Conservation (phyloP, 495 filamentous ascomycete species). For the Glarea lozoyensis region DNA sequence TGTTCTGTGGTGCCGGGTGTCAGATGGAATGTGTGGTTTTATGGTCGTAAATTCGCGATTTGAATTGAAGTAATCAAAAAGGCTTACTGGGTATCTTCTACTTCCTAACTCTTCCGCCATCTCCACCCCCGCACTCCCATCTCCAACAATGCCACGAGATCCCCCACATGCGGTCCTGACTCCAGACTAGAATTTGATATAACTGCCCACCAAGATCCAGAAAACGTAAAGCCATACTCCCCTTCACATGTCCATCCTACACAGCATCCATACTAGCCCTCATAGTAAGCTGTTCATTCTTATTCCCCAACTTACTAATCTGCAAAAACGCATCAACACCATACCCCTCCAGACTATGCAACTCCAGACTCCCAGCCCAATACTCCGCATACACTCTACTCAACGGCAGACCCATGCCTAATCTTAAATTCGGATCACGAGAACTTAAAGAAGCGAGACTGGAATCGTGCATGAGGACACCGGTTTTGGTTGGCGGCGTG, state of each 20-base stretch:
- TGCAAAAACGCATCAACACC: constrained; percentile 97
- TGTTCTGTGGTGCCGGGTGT: too few relatives aligned
- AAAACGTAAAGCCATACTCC: too few relatives aligned
- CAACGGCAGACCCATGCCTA: constrained; percentile 92
- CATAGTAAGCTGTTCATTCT: constrained; percentile 92
- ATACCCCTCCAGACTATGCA: constrained; percentile 93
- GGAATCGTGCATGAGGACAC: constrained; percentile 3
- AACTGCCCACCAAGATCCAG: background rate
- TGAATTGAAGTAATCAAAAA: too few relatives aligned
- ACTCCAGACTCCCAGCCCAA: constrained; percentile 88
- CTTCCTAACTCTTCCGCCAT: too few relatives aligned
- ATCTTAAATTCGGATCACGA: constrained; percentile 74
- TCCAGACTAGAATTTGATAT: too few relatives aligned
- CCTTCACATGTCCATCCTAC: constrained; percentile 32
- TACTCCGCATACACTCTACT: constrained; percentile 96
- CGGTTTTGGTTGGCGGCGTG: background rate
- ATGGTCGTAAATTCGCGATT: too few relatives aligned
- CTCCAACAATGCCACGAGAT: background rate
- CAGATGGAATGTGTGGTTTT: too few relatives aligned
- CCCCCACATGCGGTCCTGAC: background rate
- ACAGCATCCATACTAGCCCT: constrained; percentile 85
- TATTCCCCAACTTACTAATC: constrained; percentile 95
- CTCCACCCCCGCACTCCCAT: background rate
- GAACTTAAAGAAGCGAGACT: constrained; percentile 72
- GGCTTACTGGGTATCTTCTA: too few relatives aligned